Conservation (phyloP, 2,329 filamentous ascomycete species). For the Colletotrichum lindemuthianum region DNA sequence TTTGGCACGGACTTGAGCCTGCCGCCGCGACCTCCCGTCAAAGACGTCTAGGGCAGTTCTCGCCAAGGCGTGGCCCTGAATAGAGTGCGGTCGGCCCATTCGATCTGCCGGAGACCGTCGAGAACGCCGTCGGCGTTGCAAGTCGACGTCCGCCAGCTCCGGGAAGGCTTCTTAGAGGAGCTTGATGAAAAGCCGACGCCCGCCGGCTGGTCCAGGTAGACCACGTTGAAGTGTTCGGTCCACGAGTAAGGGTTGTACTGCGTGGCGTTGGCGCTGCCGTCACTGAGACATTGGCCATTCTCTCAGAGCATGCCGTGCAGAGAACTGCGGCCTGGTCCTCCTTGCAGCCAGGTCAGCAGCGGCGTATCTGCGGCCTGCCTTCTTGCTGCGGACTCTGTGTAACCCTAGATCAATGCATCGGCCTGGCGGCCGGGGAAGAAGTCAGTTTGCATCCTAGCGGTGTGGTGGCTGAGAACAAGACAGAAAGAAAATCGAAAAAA, state of each 20-base stretch:
- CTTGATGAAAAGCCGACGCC: constrained; percentile 34
- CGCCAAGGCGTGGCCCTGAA: constrained; percentile 10
- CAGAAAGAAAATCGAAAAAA: too few relatives aligned
- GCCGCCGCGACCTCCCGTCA: background rate
- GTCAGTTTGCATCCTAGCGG: too few relatives aligned
- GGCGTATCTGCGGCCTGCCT: constrained; percentile 42
- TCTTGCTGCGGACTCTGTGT: constrained; percentile 41
- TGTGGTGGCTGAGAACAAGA: too few relatives aligned
- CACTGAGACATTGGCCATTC: constrained; percentile 62
- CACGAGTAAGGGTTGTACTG: constrained; percentile 66
- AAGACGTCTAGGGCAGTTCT: background rate
- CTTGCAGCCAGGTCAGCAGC: constrained; percentile 67
- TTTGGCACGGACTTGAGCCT: background rate
- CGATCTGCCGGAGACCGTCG: constrained; percentile 7
- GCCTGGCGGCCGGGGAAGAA: too few relatives aligned
- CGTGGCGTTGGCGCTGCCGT: constrained; percentile 52
- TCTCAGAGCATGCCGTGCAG: constrained; percentile 62
- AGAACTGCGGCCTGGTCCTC: constrained; percentile 67
- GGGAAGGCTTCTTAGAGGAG: constrained; percentile 19
- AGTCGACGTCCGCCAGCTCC: background rate
- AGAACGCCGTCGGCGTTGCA: constrained; percentile 24
- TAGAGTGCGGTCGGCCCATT: background rate
- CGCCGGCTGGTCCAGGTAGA: constrained; percentile 38
- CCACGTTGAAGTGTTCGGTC: constrained; percentile 57
- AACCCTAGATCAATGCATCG: constrained; percentile 38